phyloP scores from a whole-genome alignment of 2,329 filamentous ascomycete genomes.

The Erysiphe pulchra region DNA sequence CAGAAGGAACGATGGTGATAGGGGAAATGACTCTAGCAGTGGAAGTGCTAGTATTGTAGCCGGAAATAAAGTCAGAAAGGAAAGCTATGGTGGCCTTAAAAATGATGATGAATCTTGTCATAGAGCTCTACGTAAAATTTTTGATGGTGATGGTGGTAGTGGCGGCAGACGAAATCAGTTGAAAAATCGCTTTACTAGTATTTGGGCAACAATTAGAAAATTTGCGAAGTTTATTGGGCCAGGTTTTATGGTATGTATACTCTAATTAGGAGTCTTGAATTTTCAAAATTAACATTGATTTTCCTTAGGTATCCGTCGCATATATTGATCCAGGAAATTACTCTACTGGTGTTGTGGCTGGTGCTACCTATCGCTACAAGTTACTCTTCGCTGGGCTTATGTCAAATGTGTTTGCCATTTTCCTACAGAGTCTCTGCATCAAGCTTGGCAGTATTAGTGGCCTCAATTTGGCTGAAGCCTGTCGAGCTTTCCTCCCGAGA shows the following conservation, averaged over 20 bases:
- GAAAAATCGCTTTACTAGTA: no score
- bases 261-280: background rate
- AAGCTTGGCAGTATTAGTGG: slow-evolving; percentile 28
- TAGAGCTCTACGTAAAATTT: no score
- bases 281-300: background rate
- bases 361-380: slow-evolving; percentile 24
- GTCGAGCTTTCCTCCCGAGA: slow-evolving; percentile 20
- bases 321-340: slow-evolving; percentile 25
- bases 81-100: no score
- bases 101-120: background rate
- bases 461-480: slow-evolving; percentile 25
- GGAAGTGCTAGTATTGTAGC: no score
- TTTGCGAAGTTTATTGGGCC: slow-evolving; percentile 27
- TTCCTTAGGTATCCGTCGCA: slow-evolving; percentile 13
- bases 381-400: slow-evolving; percentile 29
- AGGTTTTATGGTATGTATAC: slow-evolving; percentile 15
- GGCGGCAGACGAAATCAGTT: background rate
- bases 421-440: slow-evolving; percentile 28
- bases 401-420: slow-evolving; percentile 31
- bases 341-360: slow-evolving; percentile 29
- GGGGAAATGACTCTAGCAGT: no score
- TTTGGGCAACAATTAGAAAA: background rate
- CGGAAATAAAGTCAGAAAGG: slow-evolving; percentile 1
- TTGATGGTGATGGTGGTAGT: background rate
- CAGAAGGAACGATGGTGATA: no score